A percentile compares a stretch with the other conserved stretches of the same genome.
phyloP scores from a whole-genome alignment of 2,329 filamentous ascomycete genomes.

The Calonectria pauciramosa region DNA sequence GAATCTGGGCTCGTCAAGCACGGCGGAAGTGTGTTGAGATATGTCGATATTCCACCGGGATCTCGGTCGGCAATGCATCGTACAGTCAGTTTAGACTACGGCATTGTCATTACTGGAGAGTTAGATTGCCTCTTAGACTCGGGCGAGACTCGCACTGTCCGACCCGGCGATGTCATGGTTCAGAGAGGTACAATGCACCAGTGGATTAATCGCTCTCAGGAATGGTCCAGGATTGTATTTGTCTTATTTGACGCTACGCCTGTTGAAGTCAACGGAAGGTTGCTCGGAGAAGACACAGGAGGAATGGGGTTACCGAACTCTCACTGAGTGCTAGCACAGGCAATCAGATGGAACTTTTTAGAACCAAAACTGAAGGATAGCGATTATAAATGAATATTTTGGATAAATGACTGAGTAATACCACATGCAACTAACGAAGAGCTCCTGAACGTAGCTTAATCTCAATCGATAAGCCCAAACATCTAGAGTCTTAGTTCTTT shows the following conservation, averaged over 20 bases:
- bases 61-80: slow-evolving; percentile 20
- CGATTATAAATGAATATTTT: not conserved
- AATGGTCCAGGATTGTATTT: slow-evolving; percentile 16
- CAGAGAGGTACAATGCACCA: slow-evolving; percentile 29
- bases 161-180: slow-evolving; percentile 6
- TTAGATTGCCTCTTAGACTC: slow-evolving; percentile 27
- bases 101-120: slow-evolving; percentile 18
- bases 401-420: too few species aligned
- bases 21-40: slow-evolving; percentile 8
- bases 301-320: not conserved
- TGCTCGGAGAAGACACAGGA: not conserved
- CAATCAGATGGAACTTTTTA: not conserved
- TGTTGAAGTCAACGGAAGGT: not conserved
- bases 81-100: slow-evolving; percentile 29
- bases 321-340: not conserved
- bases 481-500: too few species aligned
- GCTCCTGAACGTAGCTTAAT: too few species aligned
- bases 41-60: slow-evolving; percentile 6
- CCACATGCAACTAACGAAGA: too few species aligned
- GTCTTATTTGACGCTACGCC: not conserved
- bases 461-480: too few species aligned
- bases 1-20: not conserved
- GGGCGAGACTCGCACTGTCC: slow-evolving; percentile 3
- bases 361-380: not conserved
- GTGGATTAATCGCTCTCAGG: slow-evolving; percentile 13